Percentiles rank a stretch among this genome's conserved stretches.
Conservation (phyloP, 805 yeast species). For the Debaryomyces hansenii region DNA sequence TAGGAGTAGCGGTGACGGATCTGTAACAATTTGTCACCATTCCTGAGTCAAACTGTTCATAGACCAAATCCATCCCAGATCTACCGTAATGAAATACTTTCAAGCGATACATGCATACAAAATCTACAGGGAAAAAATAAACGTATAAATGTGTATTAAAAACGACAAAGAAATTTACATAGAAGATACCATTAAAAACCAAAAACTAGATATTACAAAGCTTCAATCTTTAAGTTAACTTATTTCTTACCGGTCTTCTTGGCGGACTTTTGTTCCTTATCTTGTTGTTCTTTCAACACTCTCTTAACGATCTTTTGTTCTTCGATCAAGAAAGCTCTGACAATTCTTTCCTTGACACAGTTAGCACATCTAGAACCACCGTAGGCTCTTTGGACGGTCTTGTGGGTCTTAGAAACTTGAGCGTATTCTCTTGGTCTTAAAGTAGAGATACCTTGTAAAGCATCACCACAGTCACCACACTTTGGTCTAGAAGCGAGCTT, state of each 20-base stretch:
- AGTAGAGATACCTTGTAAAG: conserved; percentile 85
- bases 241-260: conserved; percentile 35
- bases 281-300: conserved; percentile 95
- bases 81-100: too few relatives aligned
- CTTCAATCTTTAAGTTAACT: conserved; percentile 6
- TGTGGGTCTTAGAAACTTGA: conserved; percentile 89
- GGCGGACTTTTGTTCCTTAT: conserved; percentile 67
- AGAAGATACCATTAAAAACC: not conserved
- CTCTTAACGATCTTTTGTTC: conserved; percentile 99
- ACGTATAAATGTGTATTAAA: conserved; percentile 1
- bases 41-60: too few relatives aligned
- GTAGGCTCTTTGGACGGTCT: conserved; percentile 99
- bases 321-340: conserved; percentile 99
- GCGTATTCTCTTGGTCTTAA: conserved; percentile 99
- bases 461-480: conserved; percentile 85
- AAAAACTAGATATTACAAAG: not conserved
- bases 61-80: too few relatives aligned
- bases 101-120: too few relatives aligned
- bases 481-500: conserved; percentile 84
- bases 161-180: conserved; percentile 1
- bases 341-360: conserved; percentile 99
- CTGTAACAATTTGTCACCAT: too few relatives aligned
- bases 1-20: too few relatives aligned
- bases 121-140: not conserved
- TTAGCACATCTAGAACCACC: conserved; percentile 99